Base-by-base conservation (phyloP, 2,329 filamentous ascomycete genomes). In the Arachnopeziza araneosa region DNA sequence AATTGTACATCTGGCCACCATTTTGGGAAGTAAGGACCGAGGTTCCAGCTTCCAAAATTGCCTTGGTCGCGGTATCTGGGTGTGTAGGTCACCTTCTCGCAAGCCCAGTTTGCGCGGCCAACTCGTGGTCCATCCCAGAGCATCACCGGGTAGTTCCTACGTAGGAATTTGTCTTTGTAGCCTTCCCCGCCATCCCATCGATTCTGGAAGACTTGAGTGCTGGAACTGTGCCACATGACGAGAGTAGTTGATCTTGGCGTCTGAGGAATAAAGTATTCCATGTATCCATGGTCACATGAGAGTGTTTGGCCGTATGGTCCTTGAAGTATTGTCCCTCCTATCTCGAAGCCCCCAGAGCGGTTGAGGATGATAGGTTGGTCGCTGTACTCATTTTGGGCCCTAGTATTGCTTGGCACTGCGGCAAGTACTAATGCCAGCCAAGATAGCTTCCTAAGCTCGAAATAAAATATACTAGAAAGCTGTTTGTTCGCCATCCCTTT, bases 141-240 rank as follows among this genome's bases (percentile, higher is more conserved):
- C 44, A 56, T 63, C 24, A 58, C 56, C 3, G 61, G 63, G 52
- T 60, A 65, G 59, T 60, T 48, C n/a, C 48, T 57, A 1, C 55
- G 56, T 2, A 64, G 56, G 30, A 57, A 60, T 21, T 60, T 52
- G 53, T 62, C 62, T 57, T 64, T 64, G 60, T 60, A 64, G 22
- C 62, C 62, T 23, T 54, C 52, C 14, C 62, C 62, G n/a, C 62
- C 62, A 32, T 62, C 58, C 63, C 63, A 63, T 23, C 59, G 56
- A 48, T 63, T 63, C 50, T 63, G 61, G 23, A 36, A 63, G 14
- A 63, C 61, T 59, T 65, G 61, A 23, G 63, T 65, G 19, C 26
- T 52, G 7, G 61, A 63, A 36, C 24, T 48, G 49, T 65, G 59
- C 63, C 61, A 63, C 61, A 61, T 62, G 7, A 64, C 52, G 14